Conservation (phyloP, 768 basidiomycete species). For the Boletus tylopilopsis region DNA sequence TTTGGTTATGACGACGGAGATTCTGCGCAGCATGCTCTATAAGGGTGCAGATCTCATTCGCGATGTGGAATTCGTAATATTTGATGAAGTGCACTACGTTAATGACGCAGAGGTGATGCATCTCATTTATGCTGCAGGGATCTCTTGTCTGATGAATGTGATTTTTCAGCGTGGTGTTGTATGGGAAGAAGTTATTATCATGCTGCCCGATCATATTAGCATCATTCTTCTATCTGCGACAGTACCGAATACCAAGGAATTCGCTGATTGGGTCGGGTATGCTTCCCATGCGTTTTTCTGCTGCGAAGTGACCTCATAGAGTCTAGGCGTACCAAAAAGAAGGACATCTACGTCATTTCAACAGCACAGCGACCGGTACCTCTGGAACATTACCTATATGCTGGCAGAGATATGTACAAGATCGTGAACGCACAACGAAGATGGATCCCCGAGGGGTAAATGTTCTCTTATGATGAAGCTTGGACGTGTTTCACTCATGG, state of each 20-base stretch:
- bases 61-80: constrained; percentile 99
- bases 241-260: constrained; percentile 96
- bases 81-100: constrained; percentile 99
- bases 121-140: constrained; percentile 2
- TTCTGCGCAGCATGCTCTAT: constrained; percentile 96
- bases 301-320: constrained; percentile 5
- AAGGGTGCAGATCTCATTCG: constrained; percentile 98
- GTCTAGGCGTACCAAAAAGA: constrained; percentile 92
- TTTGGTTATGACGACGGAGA: constrained; percentile 97
- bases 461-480: neutral
- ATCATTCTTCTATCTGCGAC: constrained; percentile 97
- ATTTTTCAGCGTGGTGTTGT: constrained; percentile 85
- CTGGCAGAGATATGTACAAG: constrained; percentile 89
- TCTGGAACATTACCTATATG: constrained; percentile 94
- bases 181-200: constrained; percentile 99
- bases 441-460: constrained; percentile 71
- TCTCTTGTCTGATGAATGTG: constrained; percentile 12
- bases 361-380: constrained; percentile 96
- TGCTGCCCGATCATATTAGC: constrained; percentile 98
- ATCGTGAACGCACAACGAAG: constrained; percentile 81
- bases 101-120: constrained; percentile 90
- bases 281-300: constrained; percentile 26
- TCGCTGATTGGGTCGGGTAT: constrained; percentile 99
- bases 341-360: constrained; percentile 98
- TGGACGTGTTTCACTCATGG: constrained; percentile 3